Percentiles rank a stretch among this genome's conserved stretches.
These are phyloP conservation scores for Mrakia gelida DNA, from an alignment of 768 basidiomycete genomes.

Conservation along the genomic window DNA sequence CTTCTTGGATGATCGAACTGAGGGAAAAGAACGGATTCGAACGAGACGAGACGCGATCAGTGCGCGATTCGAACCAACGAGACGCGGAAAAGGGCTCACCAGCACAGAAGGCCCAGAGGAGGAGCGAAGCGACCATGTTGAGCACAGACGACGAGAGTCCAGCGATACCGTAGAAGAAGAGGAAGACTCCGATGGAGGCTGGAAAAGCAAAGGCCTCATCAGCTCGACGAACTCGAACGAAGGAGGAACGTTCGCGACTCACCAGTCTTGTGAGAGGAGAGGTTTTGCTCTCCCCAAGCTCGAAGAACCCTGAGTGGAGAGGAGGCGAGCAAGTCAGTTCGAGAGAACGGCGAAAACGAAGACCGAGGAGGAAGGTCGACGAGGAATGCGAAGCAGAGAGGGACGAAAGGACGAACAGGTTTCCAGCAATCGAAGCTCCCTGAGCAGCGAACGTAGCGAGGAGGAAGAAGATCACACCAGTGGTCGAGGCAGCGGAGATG, in stretches of 20 bases:
- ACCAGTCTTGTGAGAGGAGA: constrained; percentile 57
- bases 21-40: no score
- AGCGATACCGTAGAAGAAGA: constrained; percentile 64
- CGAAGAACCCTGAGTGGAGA: constrained; percentile 52
- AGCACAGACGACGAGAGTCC: constrained; percentile 58
- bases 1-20: constrained; percentile 62
- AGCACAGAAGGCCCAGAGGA: constrained; percentile 74
- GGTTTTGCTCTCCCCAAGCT: constrained; percentile 76
- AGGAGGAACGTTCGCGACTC: neutral
- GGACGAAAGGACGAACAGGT: constrained; percentile 7
- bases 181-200: constrained; percentile 48
- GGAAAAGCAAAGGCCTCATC: neutral
- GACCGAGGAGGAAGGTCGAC: neutral
- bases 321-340: neutral
- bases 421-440: constrained; percentile 52
- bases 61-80: neutral
- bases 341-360: neutral
- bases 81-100: neutral
- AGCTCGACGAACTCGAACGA: neutral
- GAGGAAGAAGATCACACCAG: constrained; percentile 62
- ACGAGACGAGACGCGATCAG: neutral
- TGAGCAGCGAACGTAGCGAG: constrained; percentile 57
- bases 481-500: constrained; percentile 69
- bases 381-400: no score
- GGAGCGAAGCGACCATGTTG: constrained; percentile 55